phyloP scores from a whole-genome alignment of 352 stramenopile genomes.

The Blastocystis sp. region DNA sequence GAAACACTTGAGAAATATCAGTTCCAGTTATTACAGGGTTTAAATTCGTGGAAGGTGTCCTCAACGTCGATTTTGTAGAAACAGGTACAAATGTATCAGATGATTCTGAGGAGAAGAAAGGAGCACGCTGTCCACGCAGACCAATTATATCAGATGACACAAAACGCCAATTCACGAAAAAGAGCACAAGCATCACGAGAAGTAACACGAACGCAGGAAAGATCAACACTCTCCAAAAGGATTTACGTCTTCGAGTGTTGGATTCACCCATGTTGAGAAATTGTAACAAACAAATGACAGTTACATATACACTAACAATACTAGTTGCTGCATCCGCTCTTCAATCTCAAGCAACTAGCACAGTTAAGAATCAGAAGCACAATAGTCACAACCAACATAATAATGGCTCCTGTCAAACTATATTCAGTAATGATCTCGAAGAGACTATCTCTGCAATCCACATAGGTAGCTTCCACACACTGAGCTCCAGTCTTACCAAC shows the following conservation, averaged over 20 bases:
- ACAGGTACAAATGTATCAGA: neutral
- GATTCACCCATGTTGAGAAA: neutral
- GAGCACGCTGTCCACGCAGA: neutral
- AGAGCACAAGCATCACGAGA: neutral
- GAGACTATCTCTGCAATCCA: neutral
- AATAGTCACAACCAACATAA: neutral
- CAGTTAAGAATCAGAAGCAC: slow-evolving; percentile 31
- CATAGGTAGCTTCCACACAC: neutral
- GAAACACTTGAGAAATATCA: no score
- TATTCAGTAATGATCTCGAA: neutral
- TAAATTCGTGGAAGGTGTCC: no score
- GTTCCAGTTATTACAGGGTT: no score
- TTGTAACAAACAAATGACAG: slow-evolving; percentile 30
- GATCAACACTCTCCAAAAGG: neutral
- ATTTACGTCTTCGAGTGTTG: neutral
- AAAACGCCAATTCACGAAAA: slow-evolving; percentile 25
- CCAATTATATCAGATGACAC: neutral
- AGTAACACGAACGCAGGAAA: neutral
- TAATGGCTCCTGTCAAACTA: neutral
- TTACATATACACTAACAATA: neutral
- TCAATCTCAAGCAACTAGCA: neutral
- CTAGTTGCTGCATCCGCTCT: slow-evolving; percentile 1
- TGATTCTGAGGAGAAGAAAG: neutral
- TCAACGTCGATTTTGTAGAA: neutral
- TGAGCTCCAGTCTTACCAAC: slow-evolving; percentile 5